Conservation (phyloP, 176 grass and related monocot species). For the Oryza glaberrima region DNA sequence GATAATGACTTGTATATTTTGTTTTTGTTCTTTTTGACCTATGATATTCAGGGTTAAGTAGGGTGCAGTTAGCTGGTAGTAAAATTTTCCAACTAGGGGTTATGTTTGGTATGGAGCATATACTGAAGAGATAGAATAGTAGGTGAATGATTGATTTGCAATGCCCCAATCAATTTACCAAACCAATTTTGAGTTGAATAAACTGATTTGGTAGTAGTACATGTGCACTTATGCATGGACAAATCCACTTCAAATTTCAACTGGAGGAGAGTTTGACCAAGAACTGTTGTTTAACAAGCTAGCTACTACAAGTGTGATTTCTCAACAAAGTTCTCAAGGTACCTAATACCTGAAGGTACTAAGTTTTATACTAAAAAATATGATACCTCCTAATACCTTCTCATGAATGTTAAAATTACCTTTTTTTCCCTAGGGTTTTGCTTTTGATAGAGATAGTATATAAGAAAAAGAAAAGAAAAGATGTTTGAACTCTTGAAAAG, state of each 20-base stretch:
- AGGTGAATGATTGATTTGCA: not conserved
- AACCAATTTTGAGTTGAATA: not conserved
- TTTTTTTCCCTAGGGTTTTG: not conserved
- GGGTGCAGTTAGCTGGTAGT: not conserved
- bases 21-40: not conserved
- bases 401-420: no score
- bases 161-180: not conserved
- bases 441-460: not conserved
- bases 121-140: not conserved
- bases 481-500: not conserved
- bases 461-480: not conserved
- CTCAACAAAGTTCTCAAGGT: no score
- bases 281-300: not conserved
- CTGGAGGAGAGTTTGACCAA: not conserved
- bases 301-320: not conserved
- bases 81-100: not conserved
- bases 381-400: no score
- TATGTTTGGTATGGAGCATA: not conserved
- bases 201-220: not conserved
- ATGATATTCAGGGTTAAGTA: not conserved
- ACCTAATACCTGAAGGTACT: no score
- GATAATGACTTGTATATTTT: not conserved
- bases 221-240: constrained; percentile 1
- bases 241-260: not conserved
- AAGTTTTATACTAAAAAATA: no score